A percentile compares a stretch with the other conserved stretches of the same genome.
These are phyloP conservation scores for Fusarium cyanostomum DNA, from an alignment of 2,329 filamentous ascomycete species.

Conservation along the genomic window DNA sequence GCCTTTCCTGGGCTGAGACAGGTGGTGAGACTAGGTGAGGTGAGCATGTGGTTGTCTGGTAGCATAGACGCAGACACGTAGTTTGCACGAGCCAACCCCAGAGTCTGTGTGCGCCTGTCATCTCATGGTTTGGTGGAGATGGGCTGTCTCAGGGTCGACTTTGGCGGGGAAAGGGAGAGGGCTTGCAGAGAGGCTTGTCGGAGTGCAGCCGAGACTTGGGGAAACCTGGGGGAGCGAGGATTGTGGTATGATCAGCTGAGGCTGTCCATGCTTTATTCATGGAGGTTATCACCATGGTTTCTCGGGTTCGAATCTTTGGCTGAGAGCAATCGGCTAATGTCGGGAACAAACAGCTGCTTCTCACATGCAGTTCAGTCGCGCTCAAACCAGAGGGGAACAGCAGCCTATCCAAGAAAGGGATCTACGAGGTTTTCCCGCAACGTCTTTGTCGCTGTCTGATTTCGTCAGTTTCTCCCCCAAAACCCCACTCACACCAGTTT, in stretches of 20 bases:
- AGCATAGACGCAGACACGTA: too few species aligned
- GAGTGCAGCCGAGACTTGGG: conserved; percentile 19
- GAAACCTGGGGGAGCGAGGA: conserved; percentile 10
- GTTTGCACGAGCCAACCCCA: conserved; percentile 12
- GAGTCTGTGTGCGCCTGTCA: not conserved
- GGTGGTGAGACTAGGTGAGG: conserved; percentile 25
- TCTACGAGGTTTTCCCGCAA: not conserved
- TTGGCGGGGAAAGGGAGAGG: conserved; percentile 27
- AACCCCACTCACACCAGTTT: conserved; percentile 35
- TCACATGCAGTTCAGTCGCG: not conserved
- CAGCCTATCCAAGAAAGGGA: not conserved
- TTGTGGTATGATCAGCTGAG: not conserved
- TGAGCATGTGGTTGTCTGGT: conserved; percentile 12
- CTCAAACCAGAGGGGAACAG: not conserved
- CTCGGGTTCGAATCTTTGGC: too few species aligned
- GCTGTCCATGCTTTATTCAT: too few species aligned
- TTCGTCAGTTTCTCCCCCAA: conserved; percentile 1
- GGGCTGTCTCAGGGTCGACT: not conserved
- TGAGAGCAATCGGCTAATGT: conserved; percentile 16
- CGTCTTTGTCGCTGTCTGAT: not conserved
- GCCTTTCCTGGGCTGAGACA: conserved; percentile 14
- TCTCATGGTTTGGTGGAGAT: not conserved
- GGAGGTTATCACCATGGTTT: not conserved
- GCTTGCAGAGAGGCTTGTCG: conserved; percentile 9
- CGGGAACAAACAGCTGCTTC: not conserved